Conservation (phyloP, 306 rosid species). For the Trifolium subterraneum region DNA sequence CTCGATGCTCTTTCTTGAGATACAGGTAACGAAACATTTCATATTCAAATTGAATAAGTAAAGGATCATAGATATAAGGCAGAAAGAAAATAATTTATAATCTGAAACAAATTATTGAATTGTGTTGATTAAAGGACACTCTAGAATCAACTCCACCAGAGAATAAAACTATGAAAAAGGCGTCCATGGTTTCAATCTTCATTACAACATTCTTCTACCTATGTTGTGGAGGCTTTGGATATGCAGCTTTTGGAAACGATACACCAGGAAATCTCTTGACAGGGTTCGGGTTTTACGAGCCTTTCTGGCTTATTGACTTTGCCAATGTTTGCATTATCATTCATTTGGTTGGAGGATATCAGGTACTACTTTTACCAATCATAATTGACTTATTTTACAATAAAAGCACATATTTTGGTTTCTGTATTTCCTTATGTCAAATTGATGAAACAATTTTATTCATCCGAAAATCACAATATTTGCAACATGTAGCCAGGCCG, state of each 20-base stretch:
- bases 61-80: background rate
- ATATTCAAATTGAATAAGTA: background rate
- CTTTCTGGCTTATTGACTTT: slow-evolving; percentile 81
- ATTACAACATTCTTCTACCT: slow-evolving; percentile 87
- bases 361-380: slow-evolving; percentile 58
- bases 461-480: background rate
- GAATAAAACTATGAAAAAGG: slow-evolving; percentile 81
- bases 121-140: slow-evolving; percentile 62
- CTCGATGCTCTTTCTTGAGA: slow-evolving; percentile 73
- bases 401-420: background rate
- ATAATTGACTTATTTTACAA: background rate
- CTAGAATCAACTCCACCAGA: slow-evolving; percentile 81
- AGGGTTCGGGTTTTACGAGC: slow-evolving; percentile 82
- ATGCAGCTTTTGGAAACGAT: slow-evolving; percentile 79
- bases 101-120: background rate
- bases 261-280: slow-evolving; percentile 92
- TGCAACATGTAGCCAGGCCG: background rate
- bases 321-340: slow-evolving; percentile 81
- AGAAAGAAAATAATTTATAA: background rate
- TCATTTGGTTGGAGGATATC: slow-evolving; percentile 90
- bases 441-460: background rate
- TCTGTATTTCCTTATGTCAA: background rate
- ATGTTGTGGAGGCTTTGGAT: slow-evolving; percentile 90
- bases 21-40: slow-evolving; percentile 45
- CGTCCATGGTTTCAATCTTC: slow-evolving; percentile 59